Evolutionary conservation across 345 rosid genomes (phyloP).

Genomic region (Eucalyptus pauciflora): DNA sequence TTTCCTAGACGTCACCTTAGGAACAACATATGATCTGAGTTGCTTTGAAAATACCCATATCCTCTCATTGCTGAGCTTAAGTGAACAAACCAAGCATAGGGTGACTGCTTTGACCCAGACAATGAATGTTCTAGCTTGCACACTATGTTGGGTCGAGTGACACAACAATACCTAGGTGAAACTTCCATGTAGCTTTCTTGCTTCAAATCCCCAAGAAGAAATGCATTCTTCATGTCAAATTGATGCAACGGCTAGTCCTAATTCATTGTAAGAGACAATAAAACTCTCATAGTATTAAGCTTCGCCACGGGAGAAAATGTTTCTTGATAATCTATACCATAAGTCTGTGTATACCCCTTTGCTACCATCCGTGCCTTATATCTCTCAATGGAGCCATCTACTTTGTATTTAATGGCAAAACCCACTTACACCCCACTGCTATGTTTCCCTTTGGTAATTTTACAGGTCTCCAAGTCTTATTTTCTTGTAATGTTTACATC

Average conservation of each 20-base stretch:
- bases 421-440: not conserved
- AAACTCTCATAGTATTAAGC: not conserved
- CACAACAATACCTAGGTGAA: not conserved
- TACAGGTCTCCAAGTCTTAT: not conserved
- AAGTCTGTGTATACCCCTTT: not conserved
- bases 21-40: not conserved
- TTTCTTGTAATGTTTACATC: not conserved
- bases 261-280: not conserved
- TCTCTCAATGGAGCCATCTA: not conserved
- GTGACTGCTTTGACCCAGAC: not conserved
- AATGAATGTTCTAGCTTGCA: not conserved
- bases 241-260: not conserved
- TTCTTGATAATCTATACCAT: not conserved
- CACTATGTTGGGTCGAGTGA: not conserved
- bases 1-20: not conserved
- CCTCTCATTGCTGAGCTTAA: not conserved
- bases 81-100: not conserved
- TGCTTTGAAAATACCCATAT: not conserved
- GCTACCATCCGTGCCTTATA: not conserved
- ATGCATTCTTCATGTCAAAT: not conserved
- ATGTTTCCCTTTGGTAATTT: not conserved
- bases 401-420: not conserved
- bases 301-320: accelerated
- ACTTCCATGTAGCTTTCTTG: not conserved
- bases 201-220: not conserved